Evolutionary conservation across 768 basidiomycete genomes (phyloP).

Genomic region (Exidia glandulosa): DNA sequence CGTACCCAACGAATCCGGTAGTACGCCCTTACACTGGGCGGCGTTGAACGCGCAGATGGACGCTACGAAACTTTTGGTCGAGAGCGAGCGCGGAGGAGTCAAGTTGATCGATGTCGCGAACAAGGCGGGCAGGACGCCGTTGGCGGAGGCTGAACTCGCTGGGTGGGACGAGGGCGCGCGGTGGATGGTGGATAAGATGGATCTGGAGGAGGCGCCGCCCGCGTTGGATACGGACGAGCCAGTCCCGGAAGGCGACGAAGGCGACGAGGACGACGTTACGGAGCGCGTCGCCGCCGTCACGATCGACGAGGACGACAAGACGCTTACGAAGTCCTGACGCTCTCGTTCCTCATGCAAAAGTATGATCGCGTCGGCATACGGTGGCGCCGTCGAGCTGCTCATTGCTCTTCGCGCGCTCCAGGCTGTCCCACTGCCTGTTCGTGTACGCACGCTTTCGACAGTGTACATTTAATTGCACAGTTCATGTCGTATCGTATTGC

Average conservation of each 20-base stretch:
- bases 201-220: slow-evolving; percentile 40
- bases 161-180: slow-evolving; percentile 78
- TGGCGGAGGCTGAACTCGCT: slow-evolving; percentile 69
- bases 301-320: too few relatives aligned
- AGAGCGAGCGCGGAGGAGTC: slow-evolving; percentile 54
- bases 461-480: too few relatives aligned
- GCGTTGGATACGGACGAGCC: slow-evolving; percentile 28
- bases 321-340: too few relatives aligned
- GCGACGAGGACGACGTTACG: slow-evolving; percentile 2
- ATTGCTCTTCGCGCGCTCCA: too few relatives aligned
- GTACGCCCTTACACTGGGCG: slow-evolving; percentile 89
- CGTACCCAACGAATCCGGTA: slow-evolving; percentile 55
- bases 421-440: too few relatives aligned
- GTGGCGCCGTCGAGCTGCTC: too few relatives aligned
- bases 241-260: slow-evolving; percentile 5
- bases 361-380: too few relatives aligned
- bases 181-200: slow-evolving; percentile 77
- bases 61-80: slow-evolving; percentile 47
- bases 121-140: slow-evolving; percentile 56
- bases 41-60: slow-evolving; percentile 70
- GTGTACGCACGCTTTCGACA: too few relatives aligned
- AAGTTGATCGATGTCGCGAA: slow-evolving; percentile 72
- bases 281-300: too few relatives aligned
- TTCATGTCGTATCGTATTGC: too few relatives aligned
- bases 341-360: too few relatives aligned